phyloP scores from a whole-genome alignment of 2,329 filamentous ascomycete genomes.

The Sporothrix pallida region DNA sequence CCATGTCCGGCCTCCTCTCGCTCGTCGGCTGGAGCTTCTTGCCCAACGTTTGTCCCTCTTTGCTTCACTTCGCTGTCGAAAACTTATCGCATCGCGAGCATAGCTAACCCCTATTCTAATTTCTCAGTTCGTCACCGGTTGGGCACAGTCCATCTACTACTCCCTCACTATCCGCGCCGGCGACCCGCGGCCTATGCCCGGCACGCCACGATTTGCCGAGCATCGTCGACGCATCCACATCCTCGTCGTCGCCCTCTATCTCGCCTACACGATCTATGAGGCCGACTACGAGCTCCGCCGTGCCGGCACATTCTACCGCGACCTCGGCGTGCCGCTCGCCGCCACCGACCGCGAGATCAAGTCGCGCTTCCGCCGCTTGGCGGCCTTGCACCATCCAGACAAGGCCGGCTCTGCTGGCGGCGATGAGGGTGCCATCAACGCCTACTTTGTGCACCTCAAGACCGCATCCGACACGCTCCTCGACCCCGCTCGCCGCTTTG shows the following conservation, averaged over 20 bases:
- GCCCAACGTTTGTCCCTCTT: slow-evolving; percentile 51
- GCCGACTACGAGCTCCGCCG: slow-evolving; percentile 79
- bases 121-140: slow-evolving; percentile 75
- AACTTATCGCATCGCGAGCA: no score
- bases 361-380: slow-evolving; percentile 80
- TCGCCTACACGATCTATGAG: slow-evolving; percentile 91
- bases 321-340: slow-evolving; percentile 71
- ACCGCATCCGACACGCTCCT: slow-evolving; percentile 79
- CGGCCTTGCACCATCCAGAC: slow-evolving; percentile 79
- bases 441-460: slow-evolving; percentile 81
- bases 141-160: slow-evolving; percentile 83
- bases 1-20: slow-evolving; percentile 60
- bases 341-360: slow-evolving; percentile 80
- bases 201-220: slow-evolving; percentile 69
- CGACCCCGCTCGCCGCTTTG: slow-evolving; percentile 79
- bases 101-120: slow-evolving; percentile 13
- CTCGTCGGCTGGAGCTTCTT: slow-evolving; percentile 64
- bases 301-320: slow-evolving; percentile 77
- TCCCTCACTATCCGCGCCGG: slow-evolving; percentile 87
- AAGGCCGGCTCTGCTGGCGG: slow-evolving; percentile 60
- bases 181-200: slow-evolving; percentile 74
- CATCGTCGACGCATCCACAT: slow-evolving; percentile 86
- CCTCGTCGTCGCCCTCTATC: slow-evolving; percentile 80
- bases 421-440: slow-evolving; percentile 44
- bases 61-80: neutral